Base-by-base conservation (phyloP, 495 filamentous ascomycete species). In the Penicillium antarcticum region DNA sequence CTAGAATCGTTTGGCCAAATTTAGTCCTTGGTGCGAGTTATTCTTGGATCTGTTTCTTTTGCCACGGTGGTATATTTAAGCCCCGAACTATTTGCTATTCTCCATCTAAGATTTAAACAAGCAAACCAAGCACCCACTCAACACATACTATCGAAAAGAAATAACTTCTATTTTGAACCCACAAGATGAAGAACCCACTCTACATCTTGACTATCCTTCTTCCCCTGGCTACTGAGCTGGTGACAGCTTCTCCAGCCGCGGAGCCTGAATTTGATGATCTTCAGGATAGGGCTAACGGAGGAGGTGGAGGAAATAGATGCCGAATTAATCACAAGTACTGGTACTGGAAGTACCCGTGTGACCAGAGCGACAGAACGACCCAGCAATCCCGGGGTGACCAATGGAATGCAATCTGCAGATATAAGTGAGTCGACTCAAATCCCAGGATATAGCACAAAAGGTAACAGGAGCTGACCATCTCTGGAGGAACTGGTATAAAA, bases 341-440 rank as follows among this genome's bases (percentile, higher is more conserved):
- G 29, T 45, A 45, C 42, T 45, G 31, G 24, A 45, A 34, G 42
- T 45, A 45, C 42, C 42, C 29, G 29, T 45, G 42, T 18, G 42
- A 34, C 24, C 21, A n/a, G 42, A 45, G 42, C 19, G 42, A 34
- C 6, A 33, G 26, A 45, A 33, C 9, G 11, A 19, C 26, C 19
- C 29, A 34, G 42, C 23, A 29, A 45, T 2, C 0, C 8, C 13
- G 2, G 3, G 42, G 42, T 34, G 42, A 17, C 16, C 12, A 33
- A 29, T 45, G 5, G 0, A 19, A 5, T 9, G 24, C 39, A 19
- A 21, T 4, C 23, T 41, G 39, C 39, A 3, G 18, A n/a, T 41
- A 41, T n/a, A 41, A 12, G 39, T 41, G 16, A 41, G 39, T 21
- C 37, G 5, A 41, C 1, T 41, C 16, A 17, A 17, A 10, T 41